Conservation (phyloP, 2,329 filamentous ascomycete genomes). For the Cladosporium oxysporum region DNA sequence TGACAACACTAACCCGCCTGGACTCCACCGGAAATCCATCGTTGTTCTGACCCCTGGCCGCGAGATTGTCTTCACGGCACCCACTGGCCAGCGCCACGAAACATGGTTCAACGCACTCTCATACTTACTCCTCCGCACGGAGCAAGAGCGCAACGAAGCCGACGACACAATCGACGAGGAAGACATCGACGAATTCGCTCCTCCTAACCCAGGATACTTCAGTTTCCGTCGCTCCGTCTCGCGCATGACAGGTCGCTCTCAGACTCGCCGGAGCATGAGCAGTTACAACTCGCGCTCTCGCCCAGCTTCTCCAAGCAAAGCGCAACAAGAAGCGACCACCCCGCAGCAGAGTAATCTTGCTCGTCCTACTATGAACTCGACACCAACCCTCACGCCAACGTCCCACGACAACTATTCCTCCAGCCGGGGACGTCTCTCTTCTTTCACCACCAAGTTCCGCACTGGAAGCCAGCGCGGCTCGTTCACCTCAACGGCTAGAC, state of each 20-base stretch:
- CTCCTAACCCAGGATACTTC: slow-evolving; percentile 44
- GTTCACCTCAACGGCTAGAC: slow-evolving; percentile 35
- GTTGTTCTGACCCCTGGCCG: slow-evolving; percentile 87
- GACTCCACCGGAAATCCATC: slow-evolving; percentile 90
- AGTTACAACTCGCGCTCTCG: slow-evolving; percentile 38
- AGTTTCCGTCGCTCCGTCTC: slow-evolving; percentile 52
- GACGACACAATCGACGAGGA: slow-evolving; percentile 60
- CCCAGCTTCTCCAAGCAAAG: slow-evolving; percentile 37
- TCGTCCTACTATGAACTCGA: slow-evolving; percentile 2
- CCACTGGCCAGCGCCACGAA: slow-evolving; percentile 91
- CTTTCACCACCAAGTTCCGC: slow-evolving; percentile 7
- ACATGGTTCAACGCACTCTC: slow-evolving; percentile 98
- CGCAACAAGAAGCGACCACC: slow-evolving; percentile 14
- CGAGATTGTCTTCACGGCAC: slow-evolving; percentile 89
- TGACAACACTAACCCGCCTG: slow-evolving; percentile 92
- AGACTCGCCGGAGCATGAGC: slow-evolving; percentile 40
- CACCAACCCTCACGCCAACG: slow-evolving; percentile 15
- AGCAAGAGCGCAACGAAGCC: slow-evolving; percentile 48
- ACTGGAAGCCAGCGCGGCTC: slow-evolving; percentile 44
- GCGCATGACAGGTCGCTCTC: slow-evolving; percentile 58
- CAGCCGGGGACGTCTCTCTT: slow-evolving; percentile 11
- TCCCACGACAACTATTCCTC: slow-evolving; percentile 14
- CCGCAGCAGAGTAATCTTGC: neutral
- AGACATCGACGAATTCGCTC: slow-evolving; percentile 78
- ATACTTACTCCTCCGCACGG: slow-evolving; percentile 80